A percentile compares a stretch with the other conserved stretches of the same genome.
These are phyloP conservation scores for Borealophlyctis nickersoniae DNA, from an alignment of 192 early-diverging fungal genomes.

Conservation along the genomic window DNA sequence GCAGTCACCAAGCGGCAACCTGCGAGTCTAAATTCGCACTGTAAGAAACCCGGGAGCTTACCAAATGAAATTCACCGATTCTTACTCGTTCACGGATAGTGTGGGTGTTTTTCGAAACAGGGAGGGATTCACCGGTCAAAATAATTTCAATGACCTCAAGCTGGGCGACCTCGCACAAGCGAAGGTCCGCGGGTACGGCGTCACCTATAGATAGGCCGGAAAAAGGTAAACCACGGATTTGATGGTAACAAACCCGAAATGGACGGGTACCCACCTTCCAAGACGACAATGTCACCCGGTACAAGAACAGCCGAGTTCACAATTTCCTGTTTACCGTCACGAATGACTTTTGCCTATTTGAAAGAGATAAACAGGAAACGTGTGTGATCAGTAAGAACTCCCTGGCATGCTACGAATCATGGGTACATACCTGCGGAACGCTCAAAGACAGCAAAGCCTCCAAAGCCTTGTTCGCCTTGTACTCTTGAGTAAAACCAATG, in stretches of 20 bases:
- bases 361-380: background rate
- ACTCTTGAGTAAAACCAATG: conserved; percentile 86
- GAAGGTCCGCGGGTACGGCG: conserved; percentile 87
- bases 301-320: conserved; percentile 79
- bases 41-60: background rate
- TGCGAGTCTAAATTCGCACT: conserved; percentile 47
- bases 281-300: conserved; percentile 85
- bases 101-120: conserved; percentile 69
- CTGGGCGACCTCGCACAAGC: conserved; percentile 79
- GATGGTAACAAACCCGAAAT: too few species aligned
- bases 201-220: too few species aligned
- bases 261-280: too few species aligned
- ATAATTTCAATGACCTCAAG: conserved; percentile 90
- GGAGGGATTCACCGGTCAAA: conserved; percentile 87
- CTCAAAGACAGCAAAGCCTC: conserved; percentile 86
- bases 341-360: conserved; percentile 79
- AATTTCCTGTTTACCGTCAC: conserved; percentile 69
- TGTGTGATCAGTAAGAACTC: too few species aligned
- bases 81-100: conserved; percentile 65
- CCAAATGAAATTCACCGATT: background rate
- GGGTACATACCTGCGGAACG: conserved; percentile 64
- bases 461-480: conserved; percentile 90
- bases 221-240: too few species aligned
- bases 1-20: conserved; percentile 84
- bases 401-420: too few species aligned